Conservation (phyloP, 441 rosid genomes). For the Populus hybrid region DNA sequence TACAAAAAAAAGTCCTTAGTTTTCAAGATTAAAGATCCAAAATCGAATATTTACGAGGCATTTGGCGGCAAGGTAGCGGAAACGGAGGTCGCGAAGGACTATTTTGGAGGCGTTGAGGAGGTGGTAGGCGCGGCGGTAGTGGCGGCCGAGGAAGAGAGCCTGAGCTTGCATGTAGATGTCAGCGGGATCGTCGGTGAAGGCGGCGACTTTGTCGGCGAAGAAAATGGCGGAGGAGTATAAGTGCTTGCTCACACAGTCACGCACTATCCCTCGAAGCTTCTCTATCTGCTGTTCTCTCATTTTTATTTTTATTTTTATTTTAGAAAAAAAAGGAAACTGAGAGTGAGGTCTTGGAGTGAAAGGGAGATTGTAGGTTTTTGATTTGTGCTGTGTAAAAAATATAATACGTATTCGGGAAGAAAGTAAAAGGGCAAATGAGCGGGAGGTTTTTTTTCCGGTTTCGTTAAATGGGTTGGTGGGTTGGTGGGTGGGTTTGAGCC, state of each 20-base stretch:
- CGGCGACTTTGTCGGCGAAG: conserved; percentile 92
- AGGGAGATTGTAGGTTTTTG: neutral
- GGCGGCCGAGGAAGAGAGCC: conserved; percentile 93
- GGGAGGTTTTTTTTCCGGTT: neutral
- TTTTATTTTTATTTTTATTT: neutral
- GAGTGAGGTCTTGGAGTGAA: neutral
- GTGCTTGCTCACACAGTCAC: conserved; percentile 95
- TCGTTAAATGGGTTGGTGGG: neutral
- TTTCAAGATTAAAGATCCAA: neutral
- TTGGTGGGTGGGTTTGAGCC: neutral
- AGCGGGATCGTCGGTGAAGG: conserved; percentile 73
- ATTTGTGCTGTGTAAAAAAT: neutral
- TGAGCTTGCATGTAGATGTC: conserved; percentile 96
- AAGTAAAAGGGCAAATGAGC: neutral
- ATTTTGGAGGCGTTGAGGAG: conserved; percentile 89
- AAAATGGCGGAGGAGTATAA: conserved; percentile 91
- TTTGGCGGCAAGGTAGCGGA: conserved; percentile 95
- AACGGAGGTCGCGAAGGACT: conserved; percentile 87
- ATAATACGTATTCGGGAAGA: neutral
- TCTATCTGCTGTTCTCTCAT: conserved; percentile 88
- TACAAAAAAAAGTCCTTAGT: neutral
- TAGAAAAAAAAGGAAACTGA: neutral
- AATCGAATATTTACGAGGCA: conserved; percentile 53
- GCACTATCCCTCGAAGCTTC: conserved; percentile 85
- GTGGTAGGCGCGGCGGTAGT: conserved; percentile 90